phyloP scores from a whole-genome alignment of 495 filamentous ascomycete genomes.

The Aspergillus biplanus region DNA sequence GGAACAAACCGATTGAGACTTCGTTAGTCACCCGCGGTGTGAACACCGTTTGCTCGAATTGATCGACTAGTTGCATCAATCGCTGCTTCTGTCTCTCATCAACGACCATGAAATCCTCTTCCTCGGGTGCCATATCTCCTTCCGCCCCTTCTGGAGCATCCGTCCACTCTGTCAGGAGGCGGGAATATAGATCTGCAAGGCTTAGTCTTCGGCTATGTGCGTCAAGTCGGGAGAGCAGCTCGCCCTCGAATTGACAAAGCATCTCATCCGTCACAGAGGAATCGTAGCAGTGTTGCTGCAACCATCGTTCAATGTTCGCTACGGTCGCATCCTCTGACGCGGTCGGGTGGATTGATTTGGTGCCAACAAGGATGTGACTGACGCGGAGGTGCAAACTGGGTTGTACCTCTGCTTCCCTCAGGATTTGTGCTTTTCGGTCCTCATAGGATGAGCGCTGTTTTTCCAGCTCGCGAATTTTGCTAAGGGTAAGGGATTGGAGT shows the following conservation, averaged over 20 bases:
- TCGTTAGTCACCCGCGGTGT: slow-evolving; percentile 45
- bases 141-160: slow-evolving; percentile 6
- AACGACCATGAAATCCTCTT: slow-evolving; percentile 25
- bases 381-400: slow-evolving; percentile 15
- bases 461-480: slow-evolving; percentile 58
- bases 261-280: slow-evolving; percentile 39
- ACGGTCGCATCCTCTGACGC: slow-evolving; percentile 14
- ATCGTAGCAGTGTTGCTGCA: slow-evolving; percentile 47
- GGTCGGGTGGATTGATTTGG: slow-evolving; percentile 20
- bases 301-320: slow-evolving; percentile 40
- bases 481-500: slow-evolving; percentile 59
- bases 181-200: slow-evolving; percentile 59
- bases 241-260: slow-evolving; percentile 46
- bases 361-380: slow-evolving; percentile 18
- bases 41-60: slow-evolving; percentile 59
- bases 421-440: slow-evolving; percentile 34
- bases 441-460: slow-evolving; percentile 54
- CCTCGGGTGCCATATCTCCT: slow-evolving; percentile 8
- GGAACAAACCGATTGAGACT: slow-evolving; percentile 46
- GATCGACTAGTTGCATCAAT: slow-evolving; percentile 32
- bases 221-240: slow-evolving; percentile 45
- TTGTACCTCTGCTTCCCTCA: slow-evolving; percentile 14
- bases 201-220: slow-evolving; percentile 54
- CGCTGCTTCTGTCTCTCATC: slow-evolving; percentile 36
- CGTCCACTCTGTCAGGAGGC: slow-evolving; percentile 62